Evolutionary conservation across 495 filamentous ascomycete species (phyloP), one percentile per base, ranked within the genome.

Genomic region (Podospora sp.): DNA sequence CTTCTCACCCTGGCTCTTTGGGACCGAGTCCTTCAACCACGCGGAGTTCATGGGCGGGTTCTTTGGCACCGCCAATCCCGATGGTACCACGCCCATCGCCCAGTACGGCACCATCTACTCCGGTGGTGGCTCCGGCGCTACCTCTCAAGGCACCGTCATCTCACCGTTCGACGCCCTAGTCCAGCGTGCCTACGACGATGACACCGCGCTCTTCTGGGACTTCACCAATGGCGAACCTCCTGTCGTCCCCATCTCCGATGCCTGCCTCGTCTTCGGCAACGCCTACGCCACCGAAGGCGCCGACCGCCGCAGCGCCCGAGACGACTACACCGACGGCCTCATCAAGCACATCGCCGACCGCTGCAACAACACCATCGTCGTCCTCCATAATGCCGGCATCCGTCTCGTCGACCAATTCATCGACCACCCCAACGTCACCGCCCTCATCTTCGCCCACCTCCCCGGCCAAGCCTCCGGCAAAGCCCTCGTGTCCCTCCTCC

Each of bases 211-310:
- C 46, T 80, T 75, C 77, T 89, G 75, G 82, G 84, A 81, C 69
- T 82, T 75, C 71, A 74, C 75, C 66, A 79, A 68, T 65, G 68
- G 70, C 21, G 71, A 73, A 24, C 80, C 82, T 0, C 11, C 67
- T 18, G 80, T 85, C 26, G 74, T 83, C 62, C 75, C 77, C 21
- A 76, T 79, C 18, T 84, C 90, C 21, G 89, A 92, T 69, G 83
- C 91, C 8, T 90, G 88, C 72, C 74, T 89, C 4, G 84, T 91
- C 0, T 86, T 92, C 55, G 83, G 86, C 64, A 92, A 89, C 67
- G 80, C 81, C 1, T 87, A 80, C 61, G 84, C 87, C 0, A 79
- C 84, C 0, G 90, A 92, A 69, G 85, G 76, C 3, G 75, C 69
- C 62, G 84, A 86, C 64, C 77, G 84, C 7, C 60, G 72, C 0